phyloP scores from a whole-genome alignment of 495 filamentous ascomycete genomes.

The Xylaria telfairii region DNA sequence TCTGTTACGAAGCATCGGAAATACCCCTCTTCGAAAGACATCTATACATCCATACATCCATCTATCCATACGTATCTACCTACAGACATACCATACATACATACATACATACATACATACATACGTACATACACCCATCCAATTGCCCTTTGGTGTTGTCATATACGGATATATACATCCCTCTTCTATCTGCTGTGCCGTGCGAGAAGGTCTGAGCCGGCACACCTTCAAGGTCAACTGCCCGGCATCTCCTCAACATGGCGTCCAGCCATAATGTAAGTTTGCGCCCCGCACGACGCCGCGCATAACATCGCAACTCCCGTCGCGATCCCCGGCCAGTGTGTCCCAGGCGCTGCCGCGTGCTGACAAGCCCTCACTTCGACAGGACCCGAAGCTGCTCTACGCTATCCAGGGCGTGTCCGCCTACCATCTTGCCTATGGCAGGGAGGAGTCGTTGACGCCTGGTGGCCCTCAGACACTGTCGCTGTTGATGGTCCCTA shows the following conservation, averaged over 20 bases:
- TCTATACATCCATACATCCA: not conserved
- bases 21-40: constrained; percentile 1
- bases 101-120: not conserved
- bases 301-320: constrained; percentile 10
- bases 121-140: not conserved
- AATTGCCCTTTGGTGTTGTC: not conserved
- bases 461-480: constrained; percentile 86
- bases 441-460: constrained; percentile 80
- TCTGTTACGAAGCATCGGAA: not conserved
- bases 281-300: constrained; percentile 17
- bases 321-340: constrained; percentile 9
- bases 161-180: constrained; percentile 4
- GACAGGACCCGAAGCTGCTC: constrained; percentile 75
- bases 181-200: not conserved
- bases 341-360: not conserved
- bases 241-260: constrained; percentile 39
- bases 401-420: constrained; percentile 84
- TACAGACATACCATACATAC: not conserved
- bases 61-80: not conserved
- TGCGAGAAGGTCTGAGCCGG: not conserved
- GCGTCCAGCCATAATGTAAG: constrained; percentile 59
- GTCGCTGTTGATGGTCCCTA: constrained; percentile 92
- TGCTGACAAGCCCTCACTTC: not conserved
- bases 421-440: constrained; percentile 87
- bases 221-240: not conserved